phyloP scores from a whole-genome alignment of 495 filamentous ascomycete species.

The Penicillium paxilli region DNA sequence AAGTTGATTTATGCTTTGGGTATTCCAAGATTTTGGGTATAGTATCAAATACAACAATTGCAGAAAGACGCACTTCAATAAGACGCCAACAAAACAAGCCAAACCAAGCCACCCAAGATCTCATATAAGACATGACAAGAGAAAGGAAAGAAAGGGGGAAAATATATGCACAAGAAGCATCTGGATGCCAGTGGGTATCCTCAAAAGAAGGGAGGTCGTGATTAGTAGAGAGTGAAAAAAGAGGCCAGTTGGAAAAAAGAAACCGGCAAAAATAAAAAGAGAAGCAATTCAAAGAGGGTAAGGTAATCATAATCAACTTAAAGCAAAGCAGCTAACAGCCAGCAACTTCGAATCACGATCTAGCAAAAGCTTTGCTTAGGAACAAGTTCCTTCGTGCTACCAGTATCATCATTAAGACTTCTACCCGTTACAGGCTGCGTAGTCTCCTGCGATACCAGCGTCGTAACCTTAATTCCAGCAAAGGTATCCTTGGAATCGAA shows the following conservation, averaged over 20 bases:
- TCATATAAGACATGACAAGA: neutral
- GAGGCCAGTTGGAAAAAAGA: neutral
- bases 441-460: constrained; percentile 27
- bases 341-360: too few species aligned
- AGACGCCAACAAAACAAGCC: neutral
- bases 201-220: neutral
- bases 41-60: neutral
- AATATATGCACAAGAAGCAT: neutral
- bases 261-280: neutral
- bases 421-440: constrained; percentile 4
- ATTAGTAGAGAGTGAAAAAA: too few species aligned
- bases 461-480: constrained; percentile 34
- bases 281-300: neutral
- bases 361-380: constrained; percentile 20
- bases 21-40: constrained; percentile 1
- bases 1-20: neutral
- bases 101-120: neutral
- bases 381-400: constrained; percentile 31
- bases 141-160: neutral
- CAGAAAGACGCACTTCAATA: neutral
- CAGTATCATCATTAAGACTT: constrained; percentile 17
- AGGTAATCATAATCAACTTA: neutral
- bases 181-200: neutral
- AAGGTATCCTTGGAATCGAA: neutral
- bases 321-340: neutral